Base-by-base conservation (phyloP, 2,329 filamentous ascomycete species). In the Periconia sp. region DNA sequence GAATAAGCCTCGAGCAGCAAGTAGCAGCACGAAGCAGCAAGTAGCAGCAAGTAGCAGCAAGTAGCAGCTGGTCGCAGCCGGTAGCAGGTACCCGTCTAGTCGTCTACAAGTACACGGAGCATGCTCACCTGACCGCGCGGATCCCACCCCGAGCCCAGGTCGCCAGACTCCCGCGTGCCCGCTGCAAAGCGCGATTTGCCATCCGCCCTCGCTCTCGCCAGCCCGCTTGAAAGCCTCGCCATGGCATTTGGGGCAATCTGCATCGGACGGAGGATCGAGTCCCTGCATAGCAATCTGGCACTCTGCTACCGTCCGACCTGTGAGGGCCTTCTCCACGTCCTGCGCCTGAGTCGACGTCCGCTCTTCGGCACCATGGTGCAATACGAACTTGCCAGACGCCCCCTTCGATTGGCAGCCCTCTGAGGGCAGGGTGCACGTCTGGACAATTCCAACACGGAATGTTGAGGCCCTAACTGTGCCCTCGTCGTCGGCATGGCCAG, bases 61-160 rank as follows among this genome's bases (percentile, higher is more conserved):
- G n/a, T n/a, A n/a, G n/a, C n/a, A n/a, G n/a, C n/a, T n/a, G n/a
- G n/a, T n/a, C n/a, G n/a, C n/a, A n/a, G n/a, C n/a, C n/a, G n/a
- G n/a, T n/a, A n/a, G n/a, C n/a, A 52, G 51, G 46, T 59, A 63
- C 47, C 56, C 46, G n/a, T n/a, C 36, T 15, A 31, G 24, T 30
- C 36, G 44, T 44, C 46, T 44, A 41, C 48, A 12, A 43, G 42
- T 48, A 55, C 51, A 43, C 50, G 51, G 53, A 49, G 46, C 29
- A 40, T 49, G 50, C 57, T 67, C 65, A 68, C 62, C 65, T 69
- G 65, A 69, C 57, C 52, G 46, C 52, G 59, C 51, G 58, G 40
- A 62, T 55, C 57, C 51, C 56, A 36, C 35, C 38, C 45, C 44
- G 19, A 45, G 16, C n/a, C n/a, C n/a, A n/a, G n/a, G n/a, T n/a